phyloP scores from a whole-genome alignment of 805 yeast species.

The Cyberlindnera sargentensis region DNA sequence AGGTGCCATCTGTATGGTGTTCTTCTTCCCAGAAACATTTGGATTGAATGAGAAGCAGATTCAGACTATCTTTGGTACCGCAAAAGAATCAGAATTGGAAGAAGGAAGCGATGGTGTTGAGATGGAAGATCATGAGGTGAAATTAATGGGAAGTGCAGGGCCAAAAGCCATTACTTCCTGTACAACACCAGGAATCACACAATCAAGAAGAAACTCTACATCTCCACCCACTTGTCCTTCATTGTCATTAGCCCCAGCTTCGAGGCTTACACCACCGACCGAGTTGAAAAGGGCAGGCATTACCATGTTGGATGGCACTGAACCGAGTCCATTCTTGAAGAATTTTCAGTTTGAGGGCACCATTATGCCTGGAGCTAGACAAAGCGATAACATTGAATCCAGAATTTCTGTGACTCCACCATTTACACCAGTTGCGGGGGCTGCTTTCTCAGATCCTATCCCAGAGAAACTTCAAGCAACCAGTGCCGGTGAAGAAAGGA shows the following conservation, averaged over 20 bases:
- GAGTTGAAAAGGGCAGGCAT: background rate
- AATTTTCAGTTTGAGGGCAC: background rate
- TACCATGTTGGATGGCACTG: background rate
- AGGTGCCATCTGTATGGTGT: constrained; percentile 25
- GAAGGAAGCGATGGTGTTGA: background rate
- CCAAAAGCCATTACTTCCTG: background rate
- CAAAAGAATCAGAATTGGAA: constrained; percentile 1
- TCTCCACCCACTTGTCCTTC: too few species aligned
- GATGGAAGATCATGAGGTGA: background rate
- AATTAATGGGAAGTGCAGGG: background rate
- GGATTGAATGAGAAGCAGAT: constrained; percentile 23
- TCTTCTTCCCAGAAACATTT: constrained; percentile 40
- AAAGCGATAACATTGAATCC: too few species aligned
- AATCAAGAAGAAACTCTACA: background rate
- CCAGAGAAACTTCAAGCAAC: too few species aligned
- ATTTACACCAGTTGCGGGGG: too few species aligned
- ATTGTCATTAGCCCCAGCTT: background rate
- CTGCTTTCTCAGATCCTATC: too few species aligned
- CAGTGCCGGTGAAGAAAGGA: background rate
- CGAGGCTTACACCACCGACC: background rate
- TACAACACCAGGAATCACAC: background rate
- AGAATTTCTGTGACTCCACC: too few species aligned
- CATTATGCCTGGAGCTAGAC: too few species aligned
- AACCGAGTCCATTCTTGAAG: constrained; percentile 7
- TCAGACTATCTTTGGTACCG: constrained; percentile 17